Conservation (phyloP, 352 stramenopile genomes). For the Phytophthora multivora region DNA sequence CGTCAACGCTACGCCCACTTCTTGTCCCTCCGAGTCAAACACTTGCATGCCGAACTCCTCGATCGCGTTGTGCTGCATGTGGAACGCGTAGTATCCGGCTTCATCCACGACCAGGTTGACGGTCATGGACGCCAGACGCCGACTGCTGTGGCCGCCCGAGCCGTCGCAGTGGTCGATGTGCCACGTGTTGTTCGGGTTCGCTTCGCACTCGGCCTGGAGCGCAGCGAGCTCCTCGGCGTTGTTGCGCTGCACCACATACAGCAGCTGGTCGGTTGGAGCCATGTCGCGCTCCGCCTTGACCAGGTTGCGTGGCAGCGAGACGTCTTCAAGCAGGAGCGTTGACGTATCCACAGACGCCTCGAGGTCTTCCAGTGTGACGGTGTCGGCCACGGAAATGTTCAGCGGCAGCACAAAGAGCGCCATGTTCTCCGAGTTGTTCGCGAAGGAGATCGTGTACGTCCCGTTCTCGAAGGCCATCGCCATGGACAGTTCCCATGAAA, state of each 20-base stretch:
- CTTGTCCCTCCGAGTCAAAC: slow-evolving; percentile 19
- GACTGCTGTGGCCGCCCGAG: slow-evolving; percentile 32
- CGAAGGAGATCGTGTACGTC: slow-evolving; percentile 46
- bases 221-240: slow-evolving; percentile 45
- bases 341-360: slow-evolving; percentile 31
- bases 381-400: slow-evolving; percentile 18
- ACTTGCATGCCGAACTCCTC: slow-evolving; percentile 52
- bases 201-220: slow-evolving; percentile 44
- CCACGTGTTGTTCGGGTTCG: slow-evolving; percentile 44
- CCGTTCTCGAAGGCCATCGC: slow-evolving; percentile 49
- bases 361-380: slow-evolving; percentile 28
- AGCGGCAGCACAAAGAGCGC: slow-evolving; percentile 46
- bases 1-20: slow-evolving; percentile 14
- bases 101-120: slow-evolving; percentile 48
- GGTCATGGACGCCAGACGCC: slow-evolving; percentile 36
- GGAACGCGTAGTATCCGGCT: slow-evolving; percentile 41
- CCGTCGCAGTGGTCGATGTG: slow-evolving; percentile 57
- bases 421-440: slow-evolving; percentile 55
- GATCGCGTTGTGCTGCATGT: slow-evolving; percentile 58
- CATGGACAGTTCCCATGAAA: slow-evolving; percentile 50
- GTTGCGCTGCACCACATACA: slow-evolving; percentile 57
- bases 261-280: slow-evolving; percentile 39
- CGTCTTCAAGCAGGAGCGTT: slow-evolving; percentile 37
- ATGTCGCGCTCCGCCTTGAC: slow-evolving; percentile 47
- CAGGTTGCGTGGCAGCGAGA: slow-evolving; percentile 46